Base-by-base conservation (phyloP, 345 rosid genomes). In the Geranium rotundifolium region DNA sequence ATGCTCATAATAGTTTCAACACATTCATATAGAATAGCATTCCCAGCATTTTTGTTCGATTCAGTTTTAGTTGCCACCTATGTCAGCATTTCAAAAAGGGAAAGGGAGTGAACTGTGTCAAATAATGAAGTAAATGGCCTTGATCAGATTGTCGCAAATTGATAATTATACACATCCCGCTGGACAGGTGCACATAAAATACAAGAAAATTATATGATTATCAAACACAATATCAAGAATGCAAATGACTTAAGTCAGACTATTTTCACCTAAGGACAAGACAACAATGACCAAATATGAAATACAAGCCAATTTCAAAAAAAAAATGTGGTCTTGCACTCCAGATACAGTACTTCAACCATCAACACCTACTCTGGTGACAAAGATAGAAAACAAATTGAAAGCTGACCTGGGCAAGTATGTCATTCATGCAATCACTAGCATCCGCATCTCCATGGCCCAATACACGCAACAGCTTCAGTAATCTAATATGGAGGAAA, bases 31-130 rank as follows among this genome's bases (percentile, higher is more conserved):
- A 93, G 82, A 77, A 93, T 90, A 17, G 99, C 99, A 79, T 90
- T 90, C 63, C 99, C 99, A n/a, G 97, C 95, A 79, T 93, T 93
- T 80, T 90, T 93, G 75, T 93, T 90, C 65, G 99, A 82, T 75
- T 93, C 97, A 4, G 97, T 90, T 86, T 88, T 93, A 66, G 99
- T 90, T 63, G 99, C 97, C 82, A 93, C 99, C 99, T 93, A 60
- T 57, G 20, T 55, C 65, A 68, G 54, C 39, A 80, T 20, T 10
- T 59, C 50, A 61, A 63, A 57, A 67, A 66, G 71, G 54, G 31
- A 70, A 63, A 69, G 54, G 46, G 29, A 57, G 54, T 27, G 52
- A 62, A 61, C 17, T 20, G 29, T 4, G 30, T 27, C 29, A 23
- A 64, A 57, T 37, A 63, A 57, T 55, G 20, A 55, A 55, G 52